Evolutionary conservation across 2,329 filamentous ascomycete species (phyloP).

Genomic region (Penicillium sp.): DNA sequence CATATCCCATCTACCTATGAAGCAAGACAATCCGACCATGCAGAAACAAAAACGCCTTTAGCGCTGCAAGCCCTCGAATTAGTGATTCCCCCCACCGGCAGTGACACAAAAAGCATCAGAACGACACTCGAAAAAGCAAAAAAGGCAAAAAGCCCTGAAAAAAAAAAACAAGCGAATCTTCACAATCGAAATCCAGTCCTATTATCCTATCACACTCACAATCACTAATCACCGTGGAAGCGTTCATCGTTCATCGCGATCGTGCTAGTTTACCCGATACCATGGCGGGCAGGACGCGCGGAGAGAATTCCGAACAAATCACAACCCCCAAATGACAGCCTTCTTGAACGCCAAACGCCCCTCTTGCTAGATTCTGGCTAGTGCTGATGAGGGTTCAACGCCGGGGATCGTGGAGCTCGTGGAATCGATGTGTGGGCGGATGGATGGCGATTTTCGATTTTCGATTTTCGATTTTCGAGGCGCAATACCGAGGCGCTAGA

Average conservation of each 20-base stretch:
- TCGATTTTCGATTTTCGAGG: too few species aligned
- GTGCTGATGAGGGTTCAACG: not conserved
- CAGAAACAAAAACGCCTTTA: not conserved
- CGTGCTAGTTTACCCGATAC: conserved; percentile 10
- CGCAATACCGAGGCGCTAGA: too few species aligned
- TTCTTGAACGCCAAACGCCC: too few species aligned
- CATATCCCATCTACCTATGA: not conserved
- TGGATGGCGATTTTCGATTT: too few species aligned
- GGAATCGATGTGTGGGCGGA: not conserved
- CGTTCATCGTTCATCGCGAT: conserved; percentile 2
- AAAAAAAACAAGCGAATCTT: not conserved
- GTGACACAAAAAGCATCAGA: too few species aligned
- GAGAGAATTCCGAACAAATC: conserved; percentile 1
- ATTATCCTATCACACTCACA: not conserved
- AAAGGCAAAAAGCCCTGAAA: not conserved
- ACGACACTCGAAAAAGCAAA: not conserved
- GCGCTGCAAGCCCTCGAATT: not conserved
- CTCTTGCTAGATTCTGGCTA: conserved; percentile 1
- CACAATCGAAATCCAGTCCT: not conserved
- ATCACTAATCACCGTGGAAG: not conserved
- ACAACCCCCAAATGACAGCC: not conserved
- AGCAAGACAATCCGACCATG: not conserved
- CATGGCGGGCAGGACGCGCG: not conserved
- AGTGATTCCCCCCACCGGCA: not conserved
- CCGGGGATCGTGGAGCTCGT: not conserved